Percentiles rank a stretch among this genome's conserved stretches.
phyloP scores from a whole-genome alignment of 768 basidiomycete species.

The Kondoa malvinella region DNA sequence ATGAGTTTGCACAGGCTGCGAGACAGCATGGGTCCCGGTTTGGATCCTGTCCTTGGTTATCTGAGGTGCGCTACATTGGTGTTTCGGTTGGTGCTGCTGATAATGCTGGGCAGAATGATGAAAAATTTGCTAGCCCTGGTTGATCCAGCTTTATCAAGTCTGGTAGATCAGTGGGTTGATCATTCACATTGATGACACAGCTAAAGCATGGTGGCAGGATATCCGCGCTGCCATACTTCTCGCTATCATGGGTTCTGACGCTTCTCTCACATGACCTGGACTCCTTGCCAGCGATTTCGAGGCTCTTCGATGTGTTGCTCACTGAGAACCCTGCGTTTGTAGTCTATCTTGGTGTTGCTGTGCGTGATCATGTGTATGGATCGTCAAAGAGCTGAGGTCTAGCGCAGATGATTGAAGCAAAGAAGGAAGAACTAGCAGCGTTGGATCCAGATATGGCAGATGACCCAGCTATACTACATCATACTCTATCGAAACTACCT shows the following conservation, averaged over 20 bases:
- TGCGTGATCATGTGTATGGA: constrained; percentile 21
- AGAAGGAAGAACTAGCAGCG: constrained; percentile 29
- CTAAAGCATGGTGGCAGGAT: constrained; percentile 19
- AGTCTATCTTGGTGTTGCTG: constrained; percentile 35
- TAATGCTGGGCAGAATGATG: constrained; percentile 27
- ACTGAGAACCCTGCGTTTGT: constrained; percentile 35
- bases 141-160: constrained; percentile 31
- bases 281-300: constrained; percentile 22
- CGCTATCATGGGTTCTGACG: constrained; percentile 36
- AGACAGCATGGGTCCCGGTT: constrained; percentile 35
- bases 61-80: constrained; percentile 27
- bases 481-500: constrained; percentile 29
- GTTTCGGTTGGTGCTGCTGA: not conserved
- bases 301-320: constrained; percentile 37
- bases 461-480: constrained; percentile 34
- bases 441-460: constrained; percentile 28
- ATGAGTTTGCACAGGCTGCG: constrained; percentile 33
- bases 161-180: constrained; percentile 29
- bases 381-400: not conserved
- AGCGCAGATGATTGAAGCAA: constrained; percentile 33
- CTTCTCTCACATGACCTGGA: constrained; percentile 36
- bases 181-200: not conserved
- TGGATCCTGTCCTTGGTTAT: constrained; percentile 35
- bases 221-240: constrained; percentile 36
- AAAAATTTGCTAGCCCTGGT: constrained; percentile 32